Evolutionary conservation across 768 basidiomycete genomes (phyloP), one percentile per base, ranked within the genome.

Genomic region (Mycena metata): DNA sequence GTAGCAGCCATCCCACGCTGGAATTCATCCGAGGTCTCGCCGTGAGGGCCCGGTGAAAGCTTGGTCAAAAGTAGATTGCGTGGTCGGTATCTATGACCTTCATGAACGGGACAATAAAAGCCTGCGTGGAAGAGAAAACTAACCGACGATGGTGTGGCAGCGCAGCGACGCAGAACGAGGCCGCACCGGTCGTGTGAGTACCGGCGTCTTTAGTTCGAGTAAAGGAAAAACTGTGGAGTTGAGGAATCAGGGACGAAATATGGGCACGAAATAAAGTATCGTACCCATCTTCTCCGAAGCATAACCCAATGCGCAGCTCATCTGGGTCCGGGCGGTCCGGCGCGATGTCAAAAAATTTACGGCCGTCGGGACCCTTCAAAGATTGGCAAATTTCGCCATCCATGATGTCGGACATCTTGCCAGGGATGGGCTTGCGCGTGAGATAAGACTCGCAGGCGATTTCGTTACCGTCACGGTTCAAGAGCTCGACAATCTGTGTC

Each of bases 251-350:
- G n/a, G n/a, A n/a, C n/a, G n/a, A n/a, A n/a, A n/a, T n/a, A n/a
- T n/a, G n/a, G n/a, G n/a, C n/a, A n/a, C n/a, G n/a, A n/a, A n/a
- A n/a, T n/a, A n/a, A n/a, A n/a, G n/a, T n/a, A n/a, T n/a, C 47
- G 16, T 46, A 56, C 62, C 52, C 51, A 30, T 64, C 62, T 17
- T 55, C 62, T 0, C 62, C 62, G 15, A 64, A 56, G 9, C 42
- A 45, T 1, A 64, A 26, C 1, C 62, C 62, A 8, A 64, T 46
- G 5, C 62, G 52, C 4, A 56, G n/a, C n/a, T n/a, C n/a, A n/a
- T n/a, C n/a, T n/a, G n/a, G n/a, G n/a, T n/a, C n/a, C n/a, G n/a
- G n/a, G 16, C 52, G 43, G 21, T 45, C 51, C 1, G 54, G 36
- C 15, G 6, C 51, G 3, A 43, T 46, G 5, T 55, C 51, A 33